Conservation (phyloP, 768 basidiomycete species). For the Russula sp. region DNA sequence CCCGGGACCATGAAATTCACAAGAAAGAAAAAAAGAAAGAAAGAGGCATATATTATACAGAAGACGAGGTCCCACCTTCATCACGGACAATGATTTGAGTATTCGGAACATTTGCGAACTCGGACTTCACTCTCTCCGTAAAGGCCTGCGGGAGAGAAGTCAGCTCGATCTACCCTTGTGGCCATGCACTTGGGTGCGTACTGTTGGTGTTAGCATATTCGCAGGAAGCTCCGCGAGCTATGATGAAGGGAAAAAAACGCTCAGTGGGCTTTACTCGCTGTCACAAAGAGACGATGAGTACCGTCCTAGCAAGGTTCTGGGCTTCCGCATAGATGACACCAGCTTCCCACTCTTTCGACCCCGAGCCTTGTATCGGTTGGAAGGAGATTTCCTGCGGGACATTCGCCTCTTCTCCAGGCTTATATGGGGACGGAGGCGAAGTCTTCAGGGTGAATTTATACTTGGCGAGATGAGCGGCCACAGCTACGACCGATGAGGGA, state of each 20-base stretch:
- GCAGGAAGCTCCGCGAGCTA: constrained; percentile 84
- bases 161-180: constrained; percentile 28
- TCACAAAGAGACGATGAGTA: constrained; percentile 35
- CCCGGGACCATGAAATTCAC: background rate
- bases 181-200: constrained; percentile 32
- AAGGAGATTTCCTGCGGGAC: constrained; percentile 51
- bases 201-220: constrained; percentile 83
- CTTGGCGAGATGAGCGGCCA: constrained; percentile 70
- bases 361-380: constrained; percentile 44
- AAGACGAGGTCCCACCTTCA: constrained; percentile 49
- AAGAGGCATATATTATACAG: background rate
- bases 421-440: constrained; percentile 58
- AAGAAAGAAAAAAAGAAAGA: no score
- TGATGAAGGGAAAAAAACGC: background rate
- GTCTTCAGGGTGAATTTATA: constrained; percentile 83
- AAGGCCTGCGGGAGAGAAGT: constrained; percentile 48
- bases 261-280: background rate
- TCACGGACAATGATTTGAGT: constrained; percentile 70
- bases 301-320: constrained; percentile 79
- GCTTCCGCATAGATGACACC: constrained; percentile 72
- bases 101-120: constrained; percentile 63
- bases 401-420: constrained; percentile 55
- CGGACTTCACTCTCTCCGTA: constrained; percentile 62
- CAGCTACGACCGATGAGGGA: constrained; percentile 52
- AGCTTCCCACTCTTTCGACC: constrained; percentile 63